phyloP scores from a whole-genome alignment of 805 yeast genomes.

The Gaillardinia entomophila region DNA sequence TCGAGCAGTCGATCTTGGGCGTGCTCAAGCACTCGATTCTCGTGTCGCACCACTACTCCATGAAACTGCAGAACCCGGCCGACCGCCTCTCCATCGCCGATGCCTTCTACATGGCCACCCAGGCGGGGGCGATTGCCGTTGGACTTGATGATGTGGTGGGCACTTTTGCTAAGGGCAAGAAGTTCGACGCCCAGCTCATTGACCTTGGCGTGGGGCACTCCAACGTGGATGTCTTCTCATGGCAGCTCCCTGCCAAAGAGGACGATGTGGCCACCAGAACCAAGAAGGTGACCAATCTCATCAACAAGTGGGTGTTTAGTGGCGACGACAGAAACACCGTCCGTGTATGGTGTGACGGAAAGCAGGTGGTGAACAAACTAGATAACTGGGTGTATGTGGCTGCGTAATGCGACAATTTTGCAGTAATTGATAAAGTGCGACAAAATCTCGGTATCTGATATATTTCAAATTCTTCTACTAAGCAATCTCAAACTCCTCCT shows the following conservation, averaged over 20 bases:
- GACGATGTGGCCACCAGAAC: slow-evolving; percentile 4
- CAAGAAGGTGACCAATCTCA: slow-evolving; percentile 45
- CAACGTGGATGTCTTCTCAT: slow-evolving; percentile 67
- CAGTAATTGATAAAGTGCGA: background rate
- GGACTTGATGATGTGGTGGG: slow-evolving; percentile 57
- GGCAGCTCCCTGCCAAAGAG: slow-evolving; percentile 48
- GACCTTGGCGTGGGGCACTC: slow-evolving; percentile 52
- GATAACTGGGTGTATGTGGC: background rate
- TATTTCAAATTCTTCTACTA: too few species aligned
- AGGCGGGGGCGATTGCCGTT: slow-evolving; percentile 83
- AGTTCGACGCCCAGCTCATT: slow-evolving; percentile 78
- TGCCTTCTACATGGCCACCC: slow-evolving; percentile 74
- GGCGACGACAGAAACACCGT: slow-evolving; percentile 91
- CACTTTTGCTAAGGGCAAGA: slow-evolving; percentile 67
- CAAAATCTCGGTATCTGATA: too few species aligned
- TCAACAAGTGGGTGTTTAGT: slow-evolving; percentile 86
- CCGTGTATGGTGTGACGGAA: slow-evolving; percentile 81
- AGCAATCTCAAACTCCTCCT: slow-evolving; percentile 17
- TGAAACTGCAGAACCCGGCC: slow-evolving; percentile 26
- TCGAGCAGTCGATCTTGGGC: slow-evolving; percentile 33
- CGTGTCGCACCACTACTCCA: slow-evolving; percentile 36
- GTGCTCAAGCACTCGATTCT: slow-evolving; percentile 28
- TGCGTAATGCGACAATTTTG: too few species aligned
- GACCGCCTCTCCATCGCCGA: slow-evolving; percentile 61
- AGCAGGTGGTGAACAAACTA: slow-evolving; percentile 44